Evolutionary conservation across 2,329 filamentous ascomycete genomes (phyloP), one percentile per base, ranked within the genome.

Genomic region (Phyllosticta citriasiana): DNA sequence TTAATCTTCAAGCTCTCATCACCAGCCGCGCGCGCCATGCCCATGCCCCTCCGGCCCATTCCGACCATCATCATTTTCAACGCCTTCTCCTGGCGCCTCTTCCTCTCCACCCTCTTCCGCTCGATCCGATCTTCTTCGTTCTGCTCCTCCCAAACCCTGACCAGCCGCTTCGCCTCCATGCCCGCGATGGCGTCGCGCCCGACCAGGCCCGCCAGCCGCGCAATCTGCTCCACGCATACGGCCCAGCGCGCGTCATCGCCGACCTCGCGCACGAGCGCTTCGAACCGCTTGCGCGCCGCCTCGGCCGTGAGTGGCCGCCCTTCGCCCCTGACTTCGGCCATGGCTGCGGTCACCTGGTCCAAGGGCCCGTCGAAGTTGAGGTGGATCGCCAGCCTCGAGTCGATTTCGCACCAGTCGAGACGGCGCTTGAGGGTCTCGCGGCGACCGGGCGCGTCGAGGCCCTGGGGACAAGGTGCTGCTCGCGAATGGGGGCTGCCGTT

Each of bases 71-170:
- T 30, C 33, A 26, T 51, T 14, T 50, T 26, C 35, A 12, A 53
- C 24, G 12, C 25, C 2, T 51, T 47, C 40, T 52, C 50, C 57
- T 54, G 22, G 8, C 26, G 47, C n/a, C 19, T 27, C 51, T 22
- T 27, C 19, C 16, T 19, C 26, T 33, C 52, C 50, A 19, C 30
- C 50, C 40, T 33, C n/a, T 30, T 16, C 10, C 33, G 24, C 40
- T 51, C 22, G n/a, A 14, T 26, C 25, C n/a, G 5, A 4, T 51
- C 57, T 5, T 16, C 10, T 2, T 9, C 35, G 9, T 19, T 14
- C 30, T 25, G 40, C 19, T 27, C 55, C 62, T 63, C 50, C 58
- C 55, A n/a, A 4, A 35, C 51, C n/a, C 57, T 57, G 16, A 56
- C 58, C 52, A 9, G 22, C 19, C 50, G 16, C 57, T 53, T 61